Evolutionary conservation across 805 yeast species (phyloP), one percentile per base, ranked within the genome.

Genomic region (Candida wancherniae): DNA sequence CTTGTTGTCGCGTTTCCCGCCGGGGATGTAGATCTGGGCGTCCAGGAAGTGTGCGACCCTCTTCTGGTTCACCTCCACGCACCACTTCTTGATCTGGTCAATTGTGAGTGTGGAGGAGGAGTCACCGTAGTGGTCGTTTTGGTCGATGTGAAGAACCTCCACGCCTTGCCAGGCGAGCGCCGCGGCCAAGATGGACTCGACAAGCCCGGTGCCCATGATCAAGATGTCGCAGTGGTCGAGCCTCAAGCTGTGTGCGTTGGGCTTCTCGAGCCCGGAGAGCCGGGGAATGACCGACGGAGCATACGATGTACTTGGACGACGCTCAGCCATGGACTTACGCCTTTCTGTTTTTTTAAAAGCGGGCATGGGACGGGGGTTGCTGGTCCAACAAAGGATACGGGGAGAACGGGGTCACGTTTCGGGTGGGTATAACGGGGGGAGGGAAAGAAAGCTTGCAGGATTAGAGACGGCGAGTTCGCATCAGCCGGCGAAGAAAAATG

Each of bases 111-210:
- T 84, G 5, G 97, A 87, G 29, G 80, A 71, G 20, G 81, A 71
- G 54, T 88, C 97, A 13, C 98, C 98, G 50, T 92, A 92, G 53
- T 84, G 80, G 17, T 76, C 70, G 51, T 87, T 82, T 24, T 77
- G 67, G 55, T 92, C 98, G 18, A 92, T 76, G 52, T 92, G 98
- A 25, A 92, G 63, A 6, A 92, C 97, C 42, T 73, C 77, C n/a
- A 92, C 77, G n/a, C 98, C 98, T 48, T 86, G 95, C 97, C 98
- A 92, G 9, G 97, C 82, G 27, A 92, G 67, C 0, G 97, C 90
- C 9, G 97, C 95, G 0, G 97, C 96, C 28, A 87, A 59, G 9
- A 92, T 78, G 44, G 86, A 76, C 55, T 92, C 95, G 2, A 79
- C 80, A 24, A 92, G 67, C 3, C 97, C 97, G 0, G 98, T 90